Evolutionary conservation across 2,329 filamentous ascomycete genomes (phyloP), one percentile per base, ranked within the genome.

Genomic region (Parastagonospora nodorum): DNA sequence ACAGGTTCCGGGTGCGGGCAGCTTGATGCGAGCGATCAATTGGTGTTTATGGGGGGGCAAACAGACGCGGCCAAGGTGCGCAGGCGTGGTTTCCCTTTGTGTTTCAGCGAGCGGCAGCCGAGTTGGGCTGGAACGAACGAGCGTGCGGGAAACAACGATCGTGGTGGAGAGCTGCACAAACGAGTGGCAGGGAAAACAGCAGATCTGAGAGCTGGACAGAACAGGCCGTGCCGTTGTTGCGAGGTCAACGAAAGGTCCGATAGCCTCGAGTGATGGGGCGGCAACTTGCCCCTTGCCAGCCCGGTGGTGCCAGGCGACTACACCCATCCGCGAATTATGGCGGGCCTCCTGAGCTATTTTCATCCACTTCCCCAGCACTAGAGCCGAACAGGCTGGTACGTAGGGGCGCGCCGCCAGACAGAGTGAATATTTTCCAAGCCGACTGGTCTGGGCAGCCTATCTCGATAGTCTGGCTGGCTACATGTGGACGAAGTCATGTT

Each of bases 41-140:
- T 24, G 19, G 19, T 24, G 19, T 24, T 24, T 24, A 19, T 32
- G 47, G 31, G 47, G 31, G 14, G 30, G 37, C 14, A 27, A 10
- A 15, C 29, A 24, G 47, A 32, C 33, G 44, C 19, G 35, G 32
- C n/a, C 19, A 19, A 16, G 35, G 35, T 32, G 12, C 48, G 19
- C 8, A 15, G 33, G n/a, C 12, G 41, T 28, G 31, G 36, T 38
- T 14, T 45, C 46, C 44, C 44, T 47, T 52, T 51, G 50, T 53
- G 55, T 55, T 62, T 60, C 57, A 70, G 63, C 66, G 63, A 66
- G 61, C 57, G 63, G 56, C 58, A 55, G 60, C 55, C 58, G 48
- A 55, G 55, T 54, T 11, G 29, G 30, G 60, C 62, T 64, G 50
- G 41, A 51, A 49, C 49, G 48, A 51, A 40, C 24, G 47, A 44